Evolutionary conservation across 2,329 filamentous ascomycete genomes (phyloP).

Genomic region (Sporothrix luriei): DNA sequence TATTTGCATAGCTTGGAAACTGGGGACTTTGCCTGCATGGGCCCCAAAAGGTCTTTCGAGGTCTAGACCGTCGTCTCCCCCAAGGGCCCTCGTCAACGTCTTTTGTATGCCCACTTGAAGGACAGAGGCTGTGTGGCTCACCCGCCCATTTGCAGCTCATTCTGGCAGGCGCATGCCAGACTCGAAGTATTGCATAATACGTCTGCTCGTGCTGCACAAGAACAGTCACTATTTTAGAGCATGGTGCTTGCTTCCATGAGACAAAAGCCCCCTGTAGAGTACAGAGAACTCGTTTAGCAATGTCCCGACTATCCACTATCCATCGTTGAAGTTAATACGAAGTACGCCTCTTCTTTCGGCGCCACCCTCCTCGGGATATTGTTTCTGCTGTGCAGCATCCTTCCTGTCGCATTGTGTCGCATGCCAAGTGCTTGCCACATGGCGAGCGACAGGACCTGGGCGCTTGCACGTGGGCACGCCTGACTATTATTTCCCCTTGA

Average conservation of each 20-base stretch:
- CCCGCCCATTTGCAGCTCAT: not conserved
- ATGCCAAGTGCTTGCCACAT: slow-evolving; percentile 23
- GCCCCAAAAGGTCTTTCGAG: slow-evolving; percentile 22
- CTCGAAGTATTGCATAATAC: not conserved
- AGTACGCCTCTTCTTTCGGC: too few relatives aligned
- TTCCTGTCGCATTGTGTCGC: not conserved
- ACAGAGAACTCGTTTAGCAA: not conserved
- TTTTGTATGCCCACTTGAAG: slow-evolving; percentile 8
- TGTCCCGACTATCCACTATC: not conserved
- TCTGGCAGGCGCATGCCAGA: not conserved
- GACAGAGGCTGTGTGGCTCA: slow-evolving; percentile 1
- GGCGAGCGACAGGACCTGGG: not conserved
- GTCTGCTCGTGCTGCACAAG: not conserved
- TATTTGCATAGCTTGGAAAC: slow-evolving; percentile 23
- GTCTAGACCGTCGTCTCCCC: slow-evolving; percentile 24
- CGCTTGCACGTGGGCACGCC: not conserved
- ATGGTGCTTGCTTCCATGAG: not conserved
- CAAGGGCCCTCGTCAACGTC: slow-evolving; percentile 5
- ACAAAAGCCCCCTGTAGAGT: not conserved
- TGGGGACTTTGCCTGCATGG: slow-evolving; percentile 9
- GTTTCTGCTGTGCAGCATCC: not conserved
- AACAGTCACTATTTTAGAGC: not conserved
- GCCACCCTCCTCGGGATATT: not conserved
- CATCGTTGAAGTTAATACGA: not conserved
- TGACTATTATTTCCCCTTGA: not conserved